Conservation (phyloP, 2,329 filamentous ascomycete species). For the Pyrenophora tritici-repentis region DNA sequence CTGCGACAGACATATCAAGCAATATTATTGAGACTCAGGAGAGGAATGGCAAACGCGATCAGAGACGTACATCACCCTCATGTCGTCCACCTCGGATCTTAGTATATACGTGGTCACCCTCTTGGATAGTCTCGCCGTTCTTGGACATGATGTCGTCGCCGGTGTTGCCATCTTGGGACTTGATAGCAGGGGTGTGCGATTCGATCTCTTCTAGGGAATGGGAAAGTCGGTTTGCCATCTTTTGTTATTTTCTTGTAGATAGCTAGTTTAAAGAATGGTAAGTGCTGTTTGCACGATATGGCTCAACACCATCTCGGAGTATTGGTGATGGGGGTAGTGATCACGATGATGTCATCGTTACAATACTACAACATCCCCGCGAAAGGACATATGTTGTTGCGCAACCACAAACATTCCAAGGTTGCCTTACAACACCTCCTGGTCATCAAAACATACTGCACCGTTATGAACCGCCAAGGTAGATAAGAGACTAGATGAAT, state of each 20-base stretch:
- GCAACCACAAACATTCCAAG: background rate
- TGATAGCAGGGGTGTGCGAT: conserved; percentile 3
- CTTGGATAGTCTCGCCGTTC: conserved; percentile 45
- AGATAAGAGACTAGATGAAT: too few relatives aligned
- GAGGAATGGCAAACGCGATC: background rate
- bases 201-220: conserved; percentile 8
- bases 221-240: conserved; percentile 9
- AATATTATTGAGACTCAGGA: too few relatives aligned
- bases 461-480: too few relatives aligned
- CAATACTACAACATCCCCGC: too few relatives aligned
- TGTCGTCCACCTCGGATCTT: conserved; percentile 48
- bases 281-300: too few relatives aligned
- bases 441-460: too few relatives aligned
- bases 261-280: too few relatives aligned
- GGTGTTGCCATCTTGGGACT: background rate
- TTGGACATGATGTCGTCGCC: conserved; percentile 37
- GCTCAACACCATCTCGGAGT: too few relatives aligned
- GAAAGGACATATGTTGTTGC: background rate
- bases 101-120: conserved; percentile 51
- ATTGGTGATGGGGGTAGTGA: too few relatives aligned
- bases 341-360: conserved; percentile 10
- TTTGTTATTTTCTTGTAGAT: background rate
- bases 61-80: conserved; percentile 42
- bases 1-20: background rate
- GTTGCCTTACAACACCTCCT: too few relatives aligned